Percentiles rank a stretch among this genome's conserved stretches.
phyloP scores from a whole-genome alignment of 306 rosid genomes.

The Fagus crenata region DNA sequence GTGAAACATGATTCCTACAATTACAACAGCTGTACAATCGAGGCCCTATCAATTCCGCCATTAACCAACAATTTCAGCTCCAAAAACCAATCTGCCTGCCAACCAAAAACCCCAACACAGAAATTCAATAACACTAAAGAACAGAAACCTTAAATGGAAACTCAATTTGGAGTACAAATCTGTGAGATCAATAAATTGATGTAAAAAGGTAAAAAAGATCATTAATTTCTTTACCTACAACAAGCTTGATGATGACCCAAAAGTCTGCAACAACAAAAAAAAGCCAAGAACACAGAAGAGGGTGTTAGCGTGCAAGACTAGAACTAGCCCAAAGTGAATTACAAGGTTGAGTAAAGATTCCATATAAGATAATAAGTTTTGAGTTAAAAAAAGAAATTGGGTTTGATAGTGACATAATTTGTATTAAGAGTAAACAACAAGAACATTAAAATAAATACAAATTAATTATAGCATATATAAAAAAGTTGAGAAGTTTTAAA shows the following conservation, averaged over 20 bases:
- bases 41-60: conserved; percentile 90
- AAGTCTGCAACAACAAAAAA: conserved; percentile 34
- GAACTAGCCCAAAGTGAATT: conserved; percentile 39
- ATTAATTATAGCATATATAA: background rate
- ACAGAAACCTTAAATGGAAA: conserved; percentile 18
- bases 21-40: conserved; percentile 91
- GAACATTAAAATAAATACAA: conserved; percentile 6
- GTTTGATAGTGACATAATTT: conserved; percentile 45
- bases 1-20: conserved; percentile 90
- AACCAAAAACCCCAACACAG: background rate
- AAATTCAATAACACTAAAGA: conserved; percentile 4
- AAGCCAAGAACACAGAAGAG: conserved; percentile 39
- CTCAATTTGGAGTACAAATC: conserved; percentile 7
- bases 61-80: conserved; percentile 40
- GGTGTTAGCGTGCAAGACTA: conserved; percentile 60
- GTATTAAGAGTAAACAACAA: conserved; percentile 26
- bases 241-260: conserved; percentile 42
- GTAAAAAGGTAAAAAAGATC: conserved; percentile 2
- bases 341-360: conserved; percentile 39
- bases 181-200: background rate
- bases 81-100: conserved; percentile 37
- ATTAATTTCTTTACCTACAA: conserved; percentile 43
- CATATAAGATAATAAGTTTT: background rate
- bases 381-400: conserved; percentile 4
- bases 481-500: background rate